Conservation (phyloP, 2,329 filamentous ascomycete genomes). For the Alternaria brassicicola region DNA sequence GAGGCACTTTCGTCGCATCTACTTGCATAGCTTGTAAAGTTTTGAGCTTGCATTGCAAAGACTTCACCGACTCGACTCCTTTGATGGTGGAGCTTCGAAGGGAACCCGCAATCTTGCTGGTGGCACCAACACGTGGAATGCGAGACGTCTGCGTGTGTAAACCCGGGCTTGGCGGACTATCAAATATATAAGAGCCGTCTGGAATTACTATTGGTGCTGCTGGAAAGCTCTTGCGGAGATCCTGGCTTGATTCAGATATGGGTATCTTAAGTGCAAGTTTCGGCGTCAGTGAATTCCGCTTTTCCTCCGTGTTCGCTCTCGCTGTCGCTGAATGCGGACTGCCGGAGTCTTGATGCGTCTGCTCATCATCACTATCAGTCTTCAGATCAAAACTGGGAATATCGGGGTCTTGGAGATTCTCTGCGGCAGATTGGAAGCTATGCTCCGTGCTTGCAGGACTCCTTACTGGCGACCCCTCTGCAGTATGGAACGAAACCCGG, state of each 20-base stretch:
- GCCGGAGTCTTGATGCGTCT: slow-evolving; percentile 5
- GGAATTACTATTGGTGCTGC: slow-evolving; percentile 12
- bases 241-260: neutral
- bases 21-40: neutral
- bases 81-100: slow-evolving; percentile 23
- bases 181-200: slow-evolving; percentile 6
- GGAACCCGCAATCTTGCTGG: slow-evolving; percentile 1
- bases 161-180: neutral
- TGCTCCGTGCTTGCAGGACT: slow-evolving; percentile 25
- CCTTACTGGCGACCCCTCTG: slow-evolving; percentile 39
- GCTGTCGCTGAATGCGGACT: neutral
- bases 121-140: slow-evolving; percentile 31
- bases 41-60: slow-evolving; percentile 1
- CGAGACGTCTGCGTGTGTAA: slow-evolving; percentile 28
- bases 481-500: slow-evolving; percentile 28
- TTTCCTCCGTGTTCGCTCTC: slow-evolving; percentile 1
- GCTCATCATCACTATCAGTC: slow-evolving; percentile 24
- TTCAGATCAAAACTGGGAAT: slow-evolving; percentile 11
- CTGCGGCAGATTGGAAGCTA: slow-evolving; percentile 29
- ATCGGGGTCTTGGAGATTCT: slow-evolving; percentile 12
- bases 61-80: slow-evolving; percentile 23
- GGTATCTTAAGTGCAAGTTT: slow-evolving; percentile 31
- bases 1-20: slow-evolving; percentile 7
- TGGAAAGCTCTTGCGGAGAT: slow-evolving; percentile 8
- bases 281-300: slow-evolving; percentile 12